These are phyloP conservation scores for Claviceps sp. DNA, from an alignment of 2,329 filamentous ascomycete species.

Conservation along the genomic window DNA sequence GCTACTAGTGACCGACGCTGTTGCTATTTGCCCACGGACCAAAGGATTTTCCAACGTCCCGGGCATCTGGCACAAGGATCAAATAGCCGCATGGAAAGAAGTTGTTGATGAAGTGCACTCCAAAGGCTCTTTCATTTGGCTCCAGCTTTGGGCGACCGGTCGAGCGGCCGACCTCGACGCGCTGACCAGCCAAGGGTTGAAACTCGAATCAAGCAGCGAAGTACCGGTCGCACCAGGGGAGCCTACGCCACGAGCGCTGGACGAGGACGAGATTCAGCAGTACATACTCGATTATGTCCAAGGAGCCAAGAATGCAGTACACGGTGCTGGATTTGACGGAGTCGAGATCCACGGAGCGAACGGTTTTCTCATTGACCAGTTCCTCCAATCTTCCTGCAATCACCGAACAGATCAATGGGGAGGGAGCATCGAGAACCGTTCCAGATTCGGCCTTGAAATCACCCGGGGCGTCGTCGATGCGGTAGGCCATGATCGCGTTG, in stretches of 20 bases:
- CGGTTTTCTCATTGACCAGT: conserved; percentile 50
- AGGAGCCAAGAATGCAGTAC: conserved; percentile 40
- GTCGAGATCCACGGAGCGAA: conserved; percentile 49
- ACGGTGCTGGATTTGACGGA: conserved; percentile 52
- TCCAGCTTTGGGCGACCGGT: conserved; percentile 50
- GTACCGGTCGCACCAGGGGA: neutral
- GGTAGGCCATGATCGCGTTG: conserved; percentile 37
- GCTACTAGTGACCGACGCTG: conserved; percentile 30
- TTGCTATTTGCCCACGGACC: conserved; percentile 25
- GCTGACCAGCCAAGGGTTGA: neutral
- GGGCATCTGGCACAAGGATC: conserved; percentile 42
- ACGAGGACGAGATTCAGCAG: conserved; percentile 46
- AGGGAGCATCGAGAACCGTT: conserved; percentile 37
- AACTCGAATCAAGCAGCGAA: neutral
- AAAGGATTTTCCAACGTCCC: conserved; percentile 32
- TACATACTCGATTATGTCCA: conserved; percentile 44
- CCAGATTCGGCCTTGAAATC: conserved; percentile 38
- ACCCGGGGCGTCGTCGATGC: conserved; percentile 24
- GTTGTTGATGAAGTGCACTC: conserved; percentile 51
- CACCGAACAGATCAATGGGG: conserved; percentile 38
- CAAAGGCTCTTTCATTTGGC: conserved; percentile 37
- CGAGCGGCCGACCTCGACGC: conserved; percentile 24
- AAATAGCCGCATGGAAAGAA: conserved; percentile 45
- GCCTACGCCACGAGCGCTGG: conserved; percentile 34
- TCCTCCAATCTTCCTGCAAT: conserved; percentile 38